Evolutionary conservation across 1,284 basidiomycete genomes (phyloP), one percentile per base, ranked within the genome.

Genomic region (Mycosarcoma mackinlayi): DNA sequence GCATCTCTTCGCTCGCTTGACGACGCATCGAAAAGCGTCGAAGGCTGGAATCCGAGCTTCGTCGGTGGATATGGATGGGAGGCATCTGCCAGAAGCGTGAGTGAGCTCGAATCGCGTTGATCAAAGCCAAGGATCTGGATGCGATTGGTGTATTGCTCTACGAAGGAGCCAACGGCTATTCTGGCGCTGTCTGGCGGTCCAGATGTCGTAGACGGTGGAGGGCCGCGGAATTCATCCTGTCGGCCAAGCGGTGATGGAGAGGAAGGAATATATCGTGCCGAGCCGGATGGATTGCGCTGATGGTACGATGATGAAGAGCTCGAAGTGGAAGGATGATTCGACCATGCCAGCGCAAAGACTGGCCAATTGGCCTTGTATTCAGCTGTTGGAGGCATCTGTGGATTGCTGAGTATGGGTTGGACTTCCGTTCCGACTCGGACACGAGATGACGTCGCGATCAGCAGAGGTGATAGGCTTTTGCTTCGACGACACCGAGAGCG

Each of bases 31-130:
- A 69, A 66, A 8, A 80, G 58, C 3, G 74, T 77, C 0, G 75
- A 73, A 6, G 81, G 81, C 45, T 82, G 81, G 34, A 80, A 82
- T 9, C 71, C 74, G 6, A 82, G 54, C 48, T 80, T 81, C 0
- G 78, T 82, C 0, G 81, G 73, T 16, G 81, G 81, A 56, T 82
- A 82, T 13, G 78, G 81, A 62, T 82, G 81, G 13, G 75, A 60
- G 4, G 78, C 76, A 37, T 78, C 75, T 23, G 81, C 81, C 2
- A 83, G 69, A 1, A 78, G 70, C 0, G 63, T 50, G 4, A 81
- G 58, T 6, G 64, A 50, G 35, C 44, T 50, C 3, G 72, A 44
- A 21, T 71, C 67, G 53, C 73, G 65, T 37, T 50, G 41, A 19
- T 67, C 46, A 18, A 75, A 67, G 39, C 78, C 78, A 11, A 82